Evolutionary conservation across 1,284 basidiomycete species (phyloP).

Genomic region (Trichosporon ovoides): DNA sequence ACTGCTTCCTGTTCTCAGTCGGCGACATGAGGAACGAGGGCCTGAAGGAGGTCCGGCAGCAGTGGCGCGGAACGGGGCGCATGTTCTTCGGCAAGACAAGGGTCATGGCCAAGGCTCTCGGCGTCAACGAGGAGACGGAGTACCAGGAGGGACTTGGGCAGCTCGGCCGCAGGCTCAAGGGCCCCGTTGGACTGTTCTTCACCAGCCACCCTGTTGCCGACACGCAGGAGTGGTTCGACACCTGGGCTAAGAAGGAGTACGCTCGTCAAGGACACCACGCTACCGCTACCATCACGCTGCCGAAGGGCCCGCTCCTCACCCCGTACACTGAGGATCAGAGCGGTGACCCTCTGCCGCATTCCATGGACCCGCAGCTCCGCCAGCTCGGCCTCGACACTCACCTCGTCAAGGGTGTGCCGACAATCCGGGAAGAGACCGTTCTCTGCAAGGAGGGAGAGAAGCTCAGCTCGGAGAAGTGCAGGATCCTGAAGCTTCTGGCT

Average conservation of each 20-base stretch:
- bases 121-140: conserved; percentile 79
- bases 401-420: conserved; percentile 83
- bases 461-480: conserved; percentile 76
- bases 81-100: conserved; percentile 90
- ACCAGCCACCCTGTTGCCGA: conserved; percentile 82
- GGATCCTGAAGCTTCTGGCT: conserved; percentile 80
- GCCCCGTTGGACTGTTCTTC: conserved; percentile 87
- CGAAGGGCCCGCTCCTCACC: conserved; percentile 56
- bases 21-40: conserved; percentile 93
- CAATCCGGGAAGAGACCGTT: conserved; percentile 69
- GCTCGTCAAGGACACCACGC: conserved; percentile 82
- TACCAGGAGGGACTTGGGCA: conserved; percentile 72
- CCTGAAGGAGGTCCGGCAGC: conserved; percentile 83
- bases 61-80: conserved; percentile 89
- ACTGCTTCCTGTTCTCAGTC: conserved; percentile 91
- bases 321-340: conserved; percentile 61
- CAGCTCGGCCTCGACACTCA: conserved; percentile 82
- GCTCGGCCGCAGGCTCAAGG: conserved; percentile 77
- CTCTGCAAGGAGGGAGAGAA: conserved; percentile 79
- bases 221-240: conserved; percentile 89
- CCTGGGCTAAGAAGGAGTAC: conserved; percentile 85
- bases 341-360: conserved; percentile 79
- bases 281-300: conserved; percentile 68
- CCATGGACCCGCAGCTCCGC: conserved; percentile 91
- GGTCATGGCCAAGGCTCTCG: conserved; percentile 95